These are phyloP conservation scores for Inonotus obliquus DNA, from an alignment of 1,284 basidiomycete species.

Conservation along the genomic window DNA sequence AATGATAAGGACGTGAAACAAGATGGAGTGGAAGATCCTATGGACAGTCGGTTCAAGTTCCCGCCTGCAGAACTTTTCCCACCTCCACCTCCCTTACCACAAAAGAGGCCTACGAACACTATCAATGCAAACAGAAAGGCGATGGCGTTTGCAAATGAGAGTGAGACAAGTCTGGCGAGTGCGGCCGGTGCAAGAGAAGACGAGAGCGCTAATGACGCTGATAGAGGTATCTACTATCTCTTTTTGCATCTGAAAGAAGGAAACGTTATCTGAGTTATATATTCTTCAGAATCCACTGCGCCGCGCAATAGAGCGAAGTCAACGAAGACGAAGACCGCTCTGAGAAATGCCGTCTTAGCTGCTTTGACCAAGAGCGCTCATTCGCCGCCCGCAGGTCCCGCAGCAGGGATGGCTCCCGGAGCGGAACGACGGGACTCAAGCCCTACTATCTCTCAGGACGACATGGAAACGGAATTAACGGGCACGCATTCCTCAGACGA, in stretches of 20 bases:
- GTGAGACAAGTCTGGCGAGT: conserved; percentile 51
- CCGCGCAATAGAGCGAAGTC: conserved; percentile 47
- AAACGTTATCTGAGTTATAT: background rate
- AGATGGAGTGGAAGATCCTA: background rate
- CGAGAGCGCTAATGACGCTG: background rate
- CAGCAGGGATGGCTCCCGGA: background rate
- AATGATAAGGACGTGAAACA: background rate
- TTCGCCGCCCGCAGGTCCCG: background rate
- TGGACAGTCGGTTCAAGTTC: conserved; percentile 8
- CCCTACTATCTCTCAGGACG: background rate
- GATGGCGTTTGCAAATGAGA: conserved; percentile 1
- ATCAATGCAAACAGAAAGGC: background rate
- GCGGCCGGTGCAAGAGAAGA: conserved; percentile 50
- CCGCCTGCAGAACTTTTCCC: conserved; percentile 14
- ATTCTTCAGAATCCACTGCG: conserved; percentile 56
- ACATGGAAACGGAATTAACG: background rate
- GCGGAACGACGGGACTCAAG: background rate
- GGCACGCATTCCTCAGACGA: too few species aligned
- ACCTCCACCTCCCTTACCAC: conserved; percentile 8
- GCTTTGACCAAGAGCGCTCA: conserved; percentile 11
- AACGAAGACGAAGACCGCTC: conserved; percentile 27
- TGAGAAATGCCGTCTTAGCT: conserved; percentile 18
- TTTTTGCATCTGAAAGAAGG: background rate
- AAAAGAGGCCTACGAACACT: background rate
- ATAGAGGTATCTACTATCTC: background rate